A percentile compares a stretch with the other conserved stretches of the same genome.
These are phyloP conservation scores for Calcarisporium arbuscula DNA, from an alignment of 2,329 filamentous ascomycete genomes.

Conservation along the genomic window DNA sequence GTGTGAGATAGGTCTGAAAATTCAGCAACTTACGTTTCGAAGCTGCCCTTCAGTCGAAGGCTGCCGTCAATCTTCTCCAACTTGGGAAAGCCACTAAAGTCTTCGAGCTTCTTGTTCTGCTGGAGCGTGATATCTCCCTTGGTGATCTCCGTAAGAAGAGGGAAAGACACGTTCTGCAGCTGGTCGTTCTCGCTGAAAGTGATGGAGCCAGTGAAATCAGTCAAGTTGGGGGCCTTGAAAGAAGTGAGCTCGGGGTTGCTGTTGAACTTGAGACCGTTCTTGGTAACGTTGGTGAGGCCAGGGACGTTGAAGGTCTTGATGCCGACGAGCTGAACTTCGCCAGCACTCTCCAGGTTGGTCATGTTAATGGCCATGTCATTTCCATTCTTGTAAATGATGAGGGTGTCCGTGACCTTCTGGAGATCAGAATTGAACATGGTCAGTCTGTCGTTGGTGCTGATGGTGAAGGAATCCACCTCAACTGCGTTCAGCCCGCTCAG, in stretches of 20 bases:
- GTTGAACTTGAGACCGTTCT: constrained; percentile 72
- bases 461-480: constrained; percentile 64
- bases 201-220: constrained; percentile 48
- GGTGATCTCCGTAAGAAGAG: constrained; percentile 54
- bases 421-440: constrained; percentile 71
- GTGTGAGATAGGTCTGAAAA: background rate
- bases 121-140: constrained; percentile 77
- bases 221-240: constrained; percentile 65
- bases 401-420: constrained; percentile 61
- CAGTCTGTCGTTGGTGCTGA: constrained; percentile 87
- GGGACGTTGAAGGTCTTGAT: constrained; percentile 69
- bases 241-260: constrained; percentile 60
- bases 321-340: constrained; percentile 57
- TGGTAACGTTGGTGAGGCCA: constrained; percentile 64
- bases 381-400: constrained; percentile 78
- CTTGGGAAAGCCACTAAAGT: constrained; percentile 60
- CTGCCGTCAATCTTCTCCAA: constrained; percentile 70
- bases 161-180: constrained; percentile 70
- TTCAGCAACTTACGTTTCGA: constrained; percentile 61
- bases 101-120: constrained; percentile 74
- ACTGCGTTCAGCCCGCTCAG: constrained; percentile 77
- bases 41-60: constrained; percentile 78
- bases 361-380: constrained; percentile 64
- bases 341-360: constrained; percentile 63
- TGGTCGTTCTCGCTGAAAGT: constrained; percentile 58